Evolutionary conservation across 495 filamentous ascomycete species (phyloP).

Genomic region (Hapsidospora chrysogenum): DNA sequence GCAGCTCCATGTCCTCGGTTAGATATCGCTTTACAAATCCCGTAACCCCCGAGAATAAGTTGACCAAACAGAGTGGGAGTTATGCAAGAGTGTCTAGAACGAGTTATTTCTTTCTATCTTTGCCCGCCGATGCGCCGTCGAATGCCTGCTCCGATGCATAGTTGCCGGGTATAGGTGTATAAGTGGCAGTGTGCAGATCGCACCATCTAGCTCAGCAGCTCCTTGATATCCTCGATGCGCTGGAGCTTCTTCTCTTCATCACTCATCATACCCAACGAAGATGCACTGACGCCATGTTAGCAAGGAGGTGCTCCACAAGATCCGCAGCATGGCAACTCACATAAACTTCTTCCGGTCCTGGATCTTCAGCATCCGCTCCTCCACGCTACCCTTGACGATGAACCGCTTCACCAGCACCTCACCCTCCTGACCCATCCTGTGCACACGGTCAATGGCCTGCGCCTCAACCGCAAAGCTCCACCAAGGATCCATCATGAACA

Average conservation of each 20-base stretch:
- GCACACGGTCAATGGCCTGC: constrained; percentile 97
- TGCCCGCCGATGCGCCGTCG: too few species aligned
- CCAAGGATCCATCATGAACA: constrained; percentile 99
- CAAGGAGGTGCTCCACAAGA: too few species aligned
- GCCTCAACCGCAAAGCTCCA: constrained; percentile 96
- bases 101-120: too few species aligned
- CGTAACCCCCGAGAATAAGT: too few species aligned
- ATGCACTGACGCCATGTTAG: constrained; percentile 43
- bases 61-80: too few species aligned
- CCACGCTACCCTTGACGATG: constrained; percentile 77
- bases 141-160: too few species aligned
- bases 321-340: too few species aligned
- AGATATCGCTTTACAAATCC: too few species aligned
- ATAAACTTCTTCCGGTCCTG: constrained; percentile 95
- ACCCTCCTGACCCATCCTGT: constrained; percentile 86
- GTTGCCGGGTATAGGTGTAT: too few species aligned
- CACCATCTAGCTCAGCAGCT: constrained; percentile 55
- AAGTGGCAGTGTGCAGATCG: too few species aligned
- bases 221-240: constrained; percentile 83
- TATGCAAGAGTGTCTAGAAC: too few species aligned
- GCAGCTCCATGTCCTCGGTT: too few species aligned
- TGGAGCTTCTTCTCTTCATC: constrained; percentile 87
- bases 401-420: constrained; percentile 79
- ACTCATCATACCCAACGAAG: constrained; percentile 78
- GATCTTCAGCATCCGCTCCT: constrained; percentile 83